Percentiles rank a stretch among this genome's conserved stretches.
Conservation (phyloP, 495 filamentous ascomycete genomes). For the Lophiotrema nucula region DNA sequence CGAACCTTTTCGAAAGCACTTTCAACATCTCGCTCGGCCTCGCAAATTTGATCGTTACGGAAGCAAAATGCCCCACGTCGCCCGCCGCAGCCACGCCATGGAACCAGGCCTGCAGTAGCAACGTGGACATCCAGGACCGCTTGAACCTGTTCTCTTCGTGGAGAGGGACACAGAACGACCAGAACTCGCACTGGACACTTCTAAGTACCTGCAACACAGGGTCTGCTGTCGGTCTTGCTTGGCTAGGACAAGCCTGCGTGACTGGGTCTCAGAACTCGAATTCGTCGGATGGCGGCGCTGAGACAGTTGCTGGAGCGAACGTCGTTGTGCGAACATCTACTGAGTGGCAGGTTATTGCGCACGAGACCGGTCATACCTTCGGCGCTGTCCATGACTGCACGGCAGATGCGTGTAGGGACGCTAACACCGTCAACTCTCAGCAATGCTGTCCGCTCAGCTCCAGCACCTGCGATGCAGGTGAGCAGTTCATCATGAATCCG, state of each 20-base stretch:
- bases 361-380: slow-evolving; percentile 93
- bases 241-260: slow-evolving; percentile 86
- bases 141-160: slow-evolving; percentile 86
- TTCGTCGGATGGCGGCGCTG: slow-evolving; percentile 50
- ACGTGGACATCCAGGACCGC: slow-evolving; percentile 69
- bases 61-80: slow-evolving; percentile 64
- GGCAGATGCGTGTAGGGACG: slow-evolving; percentile 59
- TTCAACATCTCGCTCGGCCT: slow-evolving; percentile 95
- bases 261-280: slow-evolving; percentile 45
- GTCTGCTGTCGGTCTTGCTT: slow-evolving; percentile 86
- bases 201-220: slow-evolving; percentile 82
- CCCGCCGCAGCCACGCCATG: slow-evolving; percentile 66
- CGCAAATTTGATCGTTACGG: slow-evolving; percentile 75
- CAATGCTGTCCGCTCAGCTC: slow-evolving; percentile 82
- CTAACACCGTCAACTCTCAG: slow-evolving; percentile 61
- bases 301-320: slow-evolving; percentile 79
- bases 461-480: slow-evolving; percentile 70
- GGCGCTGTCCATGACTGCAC: slow-evolving; percentile 95
- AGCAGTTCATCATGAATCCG: slow-evolving; percentile 91
- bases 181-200: slow-evolving; percentile 90
- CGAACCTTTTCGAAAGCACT: slow-evolving; percentile 77
- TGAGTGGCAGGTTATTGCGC: slow-evolving; percentile 96
- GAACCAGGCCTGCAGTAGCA: slow-evolving; percentile 70
- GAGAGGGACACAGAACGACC: slow-evolving; percentile 71
- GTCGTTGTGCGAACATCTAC: slow-evolving; percentile 80